Evolutionary conservation across 2,329 filamentous ascomycete species (phyloP).

Genomic region (Trichoderma koningiopsis): DNA sequence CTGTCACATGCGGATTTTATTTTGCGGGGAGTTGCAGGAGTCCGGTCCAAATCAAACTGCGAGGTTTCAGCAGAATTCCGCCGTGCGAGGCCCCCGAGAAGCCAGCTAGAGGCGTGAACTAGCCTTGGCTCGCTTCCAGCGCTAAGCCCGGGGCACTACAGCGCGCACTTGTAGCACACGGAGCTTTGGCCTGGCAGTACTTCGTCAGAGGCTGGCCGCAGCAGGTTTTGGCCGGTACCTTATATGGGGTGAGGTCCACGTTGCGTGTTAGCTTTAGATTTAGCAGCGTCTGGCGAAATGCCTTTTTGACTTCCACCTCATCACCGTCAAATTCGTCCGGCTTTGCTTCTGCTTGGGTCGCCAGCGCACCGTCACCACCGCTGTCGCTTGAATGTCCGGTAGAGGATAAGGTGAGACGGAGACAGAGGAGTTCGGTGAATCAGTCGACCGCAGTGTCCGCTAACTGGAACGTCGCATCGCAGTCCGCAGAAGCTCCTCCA

Average conservation of each 20-base stretch:
- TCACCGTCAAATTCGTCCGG: neutral
- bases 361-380: neutral
- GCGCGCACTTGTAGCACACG: neutral
- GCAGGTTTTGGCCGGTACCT: neutral
- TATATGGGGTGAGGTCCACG: conserved; percentile 21
- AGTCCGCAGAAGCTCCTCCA: conserved; percentile 11
- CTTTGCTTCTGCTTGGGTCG: neutral
- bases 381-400: neutral
- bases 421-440: neutral
- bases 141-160: conserved; percentile 16
- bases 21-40: conserved; percentile 11
- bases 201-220: neutral
- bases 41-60: neutral
- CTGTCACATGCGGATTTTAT: conserved; percentile 12
- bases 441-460: neutral
- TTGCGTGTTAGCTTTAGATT: conserved; percentile 10
- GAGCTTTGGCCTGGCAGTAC: neutral
- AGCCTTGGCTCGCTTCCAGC: conserved; percentile 2
- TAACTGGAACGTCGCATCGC: neutral
- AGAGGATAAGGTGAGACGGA: neutral
- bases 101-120: neutral
- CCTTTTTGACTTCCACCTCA: conserved; percentile 2
- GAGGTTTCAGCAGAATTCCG: conserved; percentile 1
- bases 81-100: neutral
- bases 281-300: neutral